Conservation (phyloP, 495 filamentous ascomycete genomes). For the Tetracladium marchalianum region DNA sequence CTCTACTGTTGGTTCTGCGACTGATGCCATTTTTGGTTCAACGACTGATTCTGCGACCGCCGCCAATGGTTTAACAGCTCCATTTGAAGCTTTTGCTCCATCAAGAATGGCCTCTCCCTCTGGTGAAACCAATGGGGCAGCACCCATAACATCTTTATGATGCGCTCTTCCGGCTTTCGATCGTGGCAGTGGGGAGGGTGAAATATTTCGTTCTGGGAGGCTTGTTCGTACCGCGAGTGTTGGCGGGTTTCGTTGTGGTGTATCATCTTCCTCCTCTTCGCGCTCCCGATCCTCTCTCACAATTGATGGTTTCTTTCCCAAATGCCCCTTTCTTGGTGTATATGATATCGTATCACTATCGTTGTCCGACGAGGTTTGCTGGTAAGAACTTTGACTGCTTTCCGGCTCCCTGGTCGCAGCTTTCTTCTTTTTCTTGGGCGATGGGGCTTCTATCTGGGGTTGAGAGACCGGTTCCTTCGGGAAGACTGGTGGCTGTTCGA, state of each 20-base stretch:
- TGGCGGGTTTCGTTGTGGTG: not conserved
- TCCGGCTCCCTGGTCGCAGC: slow-evolving; percentile 12
- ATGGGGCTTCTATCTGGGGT: not conserved
- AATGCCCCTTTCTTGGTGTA: slow-evolving; percentile 8
- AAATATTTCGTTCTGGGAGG: slow-evolving; percentile 2
- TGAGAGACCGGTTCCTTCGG: not conserved
- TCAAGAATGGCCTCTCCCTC: slow-evolving; percentile 17
- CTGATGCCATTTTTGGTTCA: too few relatives aligned
- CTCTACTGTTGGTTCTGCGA: too few relatives aligned
- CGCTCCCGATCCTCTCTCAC: slow-evolving; percentile 52
- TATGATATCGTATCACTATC: slow-evolving; percentile 17
- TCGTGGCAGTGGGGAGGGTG: slow-evolving; percentile 13
- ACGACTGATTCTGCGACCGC: not conserved
- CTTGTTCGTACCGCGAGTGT: not conserved
- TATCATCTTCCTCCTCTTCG: slow-evolving; percentile 26
- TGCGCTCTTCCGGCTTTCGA: slow-evolving; percentile 13
- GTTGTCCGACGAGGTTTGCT: slow-evolving; percentile 16
- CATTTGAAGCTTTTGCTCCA: slow-evolving; percentile 7
- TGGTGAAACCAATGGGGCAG: slow-evolving; percentile 12
- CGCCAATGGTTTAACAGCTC: not conserved
- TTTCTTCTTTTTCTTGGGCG: slow-evolving; percentile 14
- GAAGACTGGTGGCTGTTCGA: not conserved
- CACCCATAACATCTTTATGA: slow-evolving; percentile 6
- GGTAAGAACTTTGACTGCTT: slow-evolving; percentile 14
- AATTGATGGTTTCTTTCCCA: slow-evolving; percentile 48